Base-by-base conservation (phyloP, 306 rosid genomes). In the Prosopis cineraria region DNA sequence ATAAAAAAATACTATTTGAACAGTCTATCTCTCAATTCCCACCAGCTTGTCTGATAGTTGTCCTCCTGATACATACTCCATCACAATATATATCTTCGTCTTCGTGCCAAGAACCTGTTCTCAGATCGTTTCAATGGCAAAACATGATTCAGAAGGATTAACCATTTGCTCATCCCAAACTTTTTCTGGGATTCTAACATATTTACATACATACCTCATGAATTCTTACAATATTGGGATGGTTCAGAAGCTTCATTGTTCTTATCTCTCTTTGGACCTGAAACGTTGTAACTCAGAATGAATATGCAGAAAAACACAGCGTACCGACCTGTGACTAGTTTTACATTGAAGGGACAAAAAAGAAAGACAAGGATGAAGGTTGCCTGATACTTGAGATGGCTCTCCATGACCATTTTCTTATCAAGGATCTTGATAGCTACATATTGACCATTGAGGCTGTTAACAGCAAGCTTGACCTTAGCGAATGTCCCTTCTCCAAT, bases 241-340 rank as follows among this genome's bases (percentile, higher is more conserved):
- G 97, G 62, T 89, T 79, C 27, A 93, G 82, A 76, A 89, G 89
- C 83, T 87, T 93, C 97, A 93, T 93, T 59, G 93, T 87, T 76
- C 89, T 87, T 56, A 93, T 93, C 81, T 93, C 97, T 80, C 96
- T 87, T 79, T 90, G 81, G 22, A 93, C 97, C 97, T 90, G 93
- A 86, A 84, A 85, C 10, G 34, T 76, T 76, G 27, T 7, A 25
- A 53, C 20, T 31, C 56, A n/a, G 39, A 1, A 56, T 52, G 33
- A 64, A 29, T 70, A 25, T 36, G 19, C 22, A 53, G 58, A 73
- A 25, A 80, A 58, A 2, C 53, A 34, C 13, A 8, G 50, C 2
- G 19, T 29, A 37, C 36, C 33, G 27, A 58, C 19, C 64, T 0
- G 11, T 25, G 29, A 55, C 62, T 53, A 9, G 62, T 53, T 53